Evolutionary conservation across 331 rosid species (phyloP), one percentile per base, ranked within the genome.

Genomic region (Rosa hybrid): DNA sequence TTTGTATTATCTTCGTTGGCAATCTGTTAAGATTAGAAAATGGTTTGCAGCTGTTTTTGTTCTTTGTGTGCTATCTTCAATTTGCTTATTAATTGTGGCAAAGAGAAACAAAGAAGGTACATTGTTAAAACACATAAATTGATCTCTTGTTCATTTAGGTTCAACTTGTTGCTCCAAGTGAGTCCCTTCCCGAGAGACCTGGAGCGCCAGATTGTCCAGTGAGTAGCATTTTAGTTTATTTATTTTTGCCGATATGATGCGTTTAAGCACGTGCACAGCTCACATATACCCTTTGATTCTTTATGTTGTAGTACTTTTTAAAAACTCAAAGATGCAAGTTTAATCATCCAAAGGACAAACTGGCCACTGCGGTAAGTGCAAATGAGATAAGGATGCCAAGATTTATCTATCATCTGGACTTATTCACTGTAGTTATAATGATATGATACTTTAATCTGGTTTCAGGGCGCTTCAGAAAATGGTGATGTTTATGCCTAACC

Each of bases 321-420:
- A 95, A 95, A 82, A 95, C 97, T 81, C 97, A 91, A 78, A 93
- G 89, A 89, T 95, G 99, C 92, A 93, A 93, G 89, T 95, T 95
- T 83, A 93, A 95, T 83, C 99, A 95, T 83, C 99, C 99, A 51
- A 93, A 78, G 81, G 93, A 87, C 14, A 81, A 68, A 8, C 44
- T 86, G 68, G 71, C 71, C 63, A 56, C 83, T 56, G 71, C 20
- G 63, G 90, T 87, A 77, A 76, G 89, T 81, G 54, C 77, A 68
- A 51, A 57, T 67, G 53, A 13, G 57, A 57, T 78, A 21, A 50
- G 38, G n/a, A 72, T 42, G 38, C 74, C 48, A 64, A 62, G 74
- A 71, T 71, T 49, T 76, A n/a, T 39, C 18, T 79, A 30, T 62
- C 27, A 13, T 27, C 23, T 70, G 42, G 60, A 54, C 68, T 71